A percentile compares a stretch with the other conserved stretches of the same genome.
Conservation (phyloP, 345 rosid genomes). For the Eutrema japonicum region DNA sequence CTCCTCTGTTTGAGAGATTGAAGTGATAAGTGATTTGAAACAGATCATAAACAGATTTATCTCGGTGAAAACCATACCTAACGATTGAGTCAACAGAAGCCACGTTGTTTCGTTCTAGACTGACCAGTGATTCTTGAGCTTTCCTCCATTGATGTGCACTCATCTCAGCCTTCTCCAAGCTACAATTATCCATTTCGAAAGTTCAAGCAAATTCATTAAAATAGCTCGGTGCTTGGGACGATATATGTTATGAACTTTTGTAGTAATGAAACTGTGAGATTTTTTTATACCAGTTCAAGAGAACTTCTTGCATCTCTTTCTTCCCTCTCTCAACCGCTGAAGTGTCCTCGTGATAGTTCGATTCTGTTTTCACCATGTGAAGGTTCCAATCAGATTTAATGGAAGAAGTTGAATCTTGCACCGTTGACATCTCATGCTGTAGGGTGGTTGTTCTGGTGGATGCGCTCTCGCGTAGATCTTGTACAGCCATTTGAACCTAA, state of each 20-base stretch:
- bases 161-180: constrained; percentile 74
- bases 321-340: constrained; percentile 78
- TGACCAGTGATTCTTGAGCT: constrained; percentile 84
- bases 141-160: constrained; percentile 85
- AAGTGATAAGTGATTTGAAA: constrained; percentile 21
- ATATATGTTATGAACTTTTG: constrained; percentile 12
- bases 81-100: constrained; percentile 86
- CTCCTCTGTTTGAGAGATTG: constrained; percentile 57
- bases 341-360: constrained; percentile 66
- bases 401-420: constrained; percentile 80
- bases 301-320: constrained; percentile 77
- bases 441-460: constrained; percentile 70
- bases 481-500: constrained; percentile 90
- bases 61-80: constrained; percentile 55
- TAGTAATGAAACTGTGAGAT: constrained; percentile 11
- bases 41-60: constrained; percentile 8
- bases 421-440: constrained; percentile 90
- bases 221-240: not conserved
- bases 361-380: constrained; percentile 86
- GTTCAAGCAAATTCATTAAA: constrained; percentile 31
- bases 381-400: constrained; percentile 76
- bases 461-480: constrained; percentile 78
- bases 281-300: constrained; percentile 68
- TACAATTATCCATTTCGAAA: constrained; percentile 44
- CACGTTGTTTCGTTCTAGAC: constrained; percentile 76